Base-by-base conservation (phyloP, 1,139 yeast genomes). In the Zhuliangozyma blackwelliae region DNA sequence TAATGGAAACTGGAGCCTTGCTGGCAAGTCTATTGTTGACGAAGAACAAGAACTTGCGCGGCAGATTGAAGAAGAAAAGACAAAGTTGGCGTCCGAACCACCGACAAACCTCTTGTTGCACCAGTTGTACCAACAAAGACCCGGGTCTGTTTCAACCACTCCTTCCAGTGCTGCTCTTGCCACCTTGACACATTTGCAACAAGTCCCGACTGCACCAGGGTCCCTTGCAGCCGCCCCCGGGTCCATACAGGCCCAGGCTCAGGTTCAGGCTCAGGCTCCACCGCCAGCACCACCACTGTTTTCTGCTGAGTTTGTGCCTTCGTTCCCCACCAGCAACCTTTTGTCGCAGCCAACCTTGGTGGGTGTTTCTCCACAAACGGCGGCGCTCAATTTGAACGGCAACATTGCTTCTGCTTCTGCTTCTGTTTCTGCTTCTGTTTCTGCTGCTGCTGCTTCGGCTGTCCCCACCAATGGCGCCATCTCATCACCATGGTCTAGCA, bases 71-170 rank as follows among this genome's bases (percentile, higher is more conserved):
- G 41, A 33, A 13, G 39, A 37, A 22, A 36, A 28, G 21, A 11
- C 11, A 10, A 37, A 37, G 16, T 32, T 40, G 16, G 23, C 23
- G 16, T 26, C 28, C 27, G 41, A 54, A 1, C 51, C 61, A 10
- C 42, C 54, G 6, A 51, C 51, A 20, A 62, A 62, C 40, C 67
- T 59, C 35, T 47, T 64, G 28, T 51, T 64, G 33, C 67, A 64
- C 28, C 68, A 59, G 38, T 49, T 63, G 28, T 63, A 63, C 42
- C 68, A 59, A 32, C 57, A 65, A 5, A 58, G 55, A 30, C 63
- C 68, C 2, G 47, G 55, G 7, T 52, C 65, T 1, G 39, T 51
- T 11, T 54, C 63, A 7, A 45, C 43, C n/a, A 37, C 54, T 7
- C 45, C 58, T 7, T 45, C 16, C 4, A 16, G 16, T 16, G 16